Evolutionary conservation across 2,329 filamentous ascomycete genomes (phyloP).

Genomic region (Colletotrichum sp.): DNA sequence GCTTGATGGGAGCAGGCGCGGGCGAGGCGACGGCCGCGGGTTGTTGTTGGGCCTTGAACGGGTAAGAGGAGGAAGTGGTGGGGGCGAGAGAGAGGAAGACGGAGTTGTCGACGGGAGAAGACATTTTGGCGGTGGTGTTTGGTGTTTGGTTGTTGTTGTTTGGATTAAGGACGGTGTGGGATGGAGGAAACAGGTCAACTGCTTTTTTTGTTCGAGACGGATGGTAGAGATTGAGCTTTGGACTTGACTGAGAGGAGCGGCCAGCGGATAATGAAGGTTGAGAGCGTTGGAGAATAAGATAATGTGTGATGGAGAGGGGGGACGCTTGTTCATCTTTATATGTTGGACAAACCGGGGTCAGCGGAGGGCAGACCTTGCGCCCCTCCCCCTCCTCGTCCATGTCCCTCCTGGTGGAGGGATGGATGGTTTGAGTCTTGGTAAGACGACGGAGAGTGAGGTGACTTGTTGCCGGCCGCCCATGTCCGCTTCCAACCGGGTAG

Average conservation of each 20-base stretch:
- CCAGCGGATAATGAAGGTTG: not conserved
- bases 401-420: not conserved
- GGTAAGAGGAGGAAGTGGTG: constrained; percentile 61
- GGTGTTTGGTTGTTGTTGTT: not conserved
- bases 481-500: not conserved
- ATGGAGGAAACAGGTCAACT: constrained; percentile 6
- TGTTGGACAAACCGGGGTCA: not conserved
- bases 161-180: not conserved
- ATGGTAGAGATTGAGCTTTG: not conserved
- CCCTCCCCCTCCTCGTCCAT: not conserved
- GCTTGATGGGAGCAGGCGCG: constrained; percentile 32
- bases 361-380: not conserved
- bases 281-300: not conserved
- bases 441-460: not conserved
- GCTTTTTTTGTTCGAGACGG: not conserved
- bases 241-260: not conserved
- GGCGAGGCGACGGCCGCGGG: constrained; percentile 31
- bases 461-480: not conserved
- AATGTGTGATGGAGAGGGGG: not conserved
- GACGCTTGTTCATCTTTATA: constrained; percentile 12
- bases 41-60: constrained; percentile 40
- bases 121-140: constrained; percentile 7
- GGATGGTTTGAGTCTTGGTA: not conserved
- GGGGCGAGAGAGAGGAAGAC: constrained; percentile 65
- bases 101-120: constrained; percentile 21